Evolutionary conservation across 169 alveolate genomes (phyloP), one percentile per base, ranked within the genome.

Genomic region (Eimeria brunetti): DNA sequence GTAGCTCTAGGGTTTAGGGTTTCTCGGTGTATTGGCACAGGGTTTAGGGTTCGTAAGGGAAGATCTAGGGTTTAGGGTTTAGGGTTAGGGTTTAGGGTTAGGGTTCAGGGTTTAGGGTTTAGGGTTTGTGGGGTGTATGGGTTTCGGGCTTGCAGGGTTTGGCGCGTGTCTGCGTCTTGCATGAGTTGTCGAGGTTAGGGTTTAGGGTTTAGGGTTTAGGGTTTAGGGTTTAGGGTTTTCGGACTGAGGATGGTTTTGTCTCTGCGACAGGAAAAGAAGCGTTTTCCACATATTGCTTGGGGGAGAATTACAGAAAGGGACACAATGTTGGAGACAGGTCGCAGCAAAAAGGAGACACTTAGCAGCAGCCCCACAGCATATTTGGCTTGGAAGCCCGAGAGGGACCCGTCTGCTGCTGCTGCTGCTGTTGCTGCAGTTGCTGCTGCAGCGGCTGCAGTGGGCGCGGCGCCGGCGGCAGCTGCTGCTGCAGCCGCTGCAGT

Each of bases 281-380:
- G 12, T 41, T 85, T 85, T 24, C 81, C 92, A 22, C 78, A 85
- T 18, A 85, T 51, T 20, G 81, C 33, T 38, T 24, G 62, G 46
- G 8, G 44, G 51, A 20, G 60, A 0, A 58, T 44, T 60, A 85
- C 20, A 60, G 38, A 36, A 4, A 85, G 60, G 38, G 78, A 33
- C 64, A 85, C 49, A 6, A 85, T 33, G 49, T 62, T 27, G 81
- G 38, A 36, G 46, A 62, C 22, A 62, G 92, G 81, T 64, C 27
- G 7, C 44, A 22, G 27, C 33, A 85, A 9, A 71, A 85, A 85
- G 64, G 51, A 49, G 24, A 38, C 20, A 11, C 46, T 14, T 30
- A 85, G 78, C 83, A 62, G 60, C 44, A 85, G 30, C 9, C 81
- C 92, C 18, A 85, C 81, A 49, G 83, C 51, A 36, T 36, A 18